Evolutionary conservation across 371 early-diverging fungal genomes (phyloP).

Genomic region (Lichtheimia ornata): DNA sequence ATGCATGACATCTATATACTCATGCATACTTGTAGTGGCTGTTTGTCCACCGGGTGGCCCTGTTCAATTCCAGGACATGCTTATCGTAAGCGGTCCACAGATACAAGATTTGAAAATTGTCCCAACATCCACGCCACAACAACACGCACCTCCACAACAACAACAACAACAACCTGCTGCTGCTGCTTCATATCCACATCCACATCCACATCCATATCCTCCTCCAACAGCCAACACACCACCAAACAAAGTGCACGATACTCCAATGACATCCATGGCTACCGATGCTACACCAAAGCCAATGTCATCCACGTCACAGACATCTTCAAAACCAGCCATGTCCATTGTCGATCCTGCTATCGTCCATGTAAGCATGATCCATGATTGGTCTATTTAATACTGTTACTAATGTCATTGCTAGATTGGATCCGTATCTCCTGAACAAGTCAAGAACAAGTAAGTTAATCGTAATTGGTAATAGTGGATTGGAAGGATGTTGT

Average conservation of each 20-base stretch:
- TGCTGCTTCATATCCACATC: background rate
- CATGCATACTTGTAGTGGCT: background rate
- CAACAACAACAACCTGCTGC: constrained; percentile 5
- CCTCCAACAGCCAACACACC: background rate
- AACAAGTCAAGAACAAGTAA: background rate
- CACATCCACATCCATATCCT: background rate
- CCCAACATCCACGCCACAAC: background rate
- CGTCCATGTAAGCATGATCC: constrained; percentile 15
- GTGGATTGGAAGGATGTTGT: too few species aligned
- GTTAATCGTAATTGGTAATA: too few species aligned
- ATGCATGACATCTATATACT: too few species aligned
- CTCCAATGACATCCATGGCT: too few species aligned
- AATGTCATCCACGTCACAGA: background rate
- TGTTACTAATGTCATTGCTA: background rate
- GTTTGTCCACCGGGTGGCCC: background rate
- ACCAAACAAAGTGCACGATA: background rate
- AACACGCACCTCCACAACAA: background rate
- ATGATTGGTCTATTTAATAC: too few species aligned
- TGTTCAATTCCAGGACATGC: background rate
- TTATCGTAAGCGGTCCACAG: constrained; percentile 7
- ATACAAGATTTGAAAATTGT: constrained; percentile 1
- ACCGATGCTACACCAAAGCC: too few species aligned
- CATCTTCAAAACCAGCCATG: background rate
- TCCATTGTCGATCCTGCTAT: constrained; percentile 30
- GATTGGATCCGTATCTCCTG: background rate